These are phyloP conservation scores for Platanthera zijinensis DNA, from an alignment of 106 monocot species.

Conservation along the genomic window DNA sequence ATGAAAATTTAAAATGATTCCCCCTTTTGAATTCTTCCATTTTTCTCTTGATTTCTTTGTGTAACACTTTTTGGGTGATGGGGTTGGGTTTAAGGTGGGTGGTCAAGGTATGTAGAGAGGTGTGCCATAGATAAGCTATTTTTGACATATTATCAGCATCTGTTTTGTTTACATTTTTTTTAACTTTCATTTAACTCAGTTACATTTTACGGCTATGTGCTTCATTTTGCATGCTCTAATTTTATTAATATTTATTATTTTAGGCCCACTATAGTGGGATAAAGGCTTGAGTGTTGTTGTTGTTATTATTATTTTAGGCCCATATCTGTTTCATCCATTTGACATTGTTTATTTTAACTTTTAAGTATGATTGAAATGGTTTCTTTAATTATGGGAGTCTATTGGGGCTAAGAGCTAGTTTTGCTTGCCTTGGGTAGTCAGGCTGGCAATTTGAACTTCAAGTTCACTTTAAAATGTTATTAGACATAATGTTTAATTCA, in stretches of 20 bases:
- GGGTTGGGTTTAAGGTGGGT: not conserved
- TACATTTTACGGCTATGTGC: too few species aligned
- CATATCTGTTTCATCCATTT: not conserved
- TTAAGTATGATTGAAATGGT: not conserved
- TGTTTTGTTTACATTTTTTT: not conserved
- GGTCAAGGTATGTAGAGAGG: not conserved
- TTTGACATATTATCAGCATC: not conserved
- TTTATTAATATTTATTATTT: not conserved
- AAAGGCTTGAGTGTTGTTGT: not conserved
- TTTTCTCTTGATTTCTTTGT: not conserved
- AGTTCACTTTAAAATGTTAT: not conserved
- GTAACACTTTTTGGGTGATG: not conserved
- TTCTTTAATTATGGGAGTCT: not conserved
- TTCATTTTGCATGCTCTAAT: not conserved
- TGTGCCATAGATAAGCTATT: not conserved
- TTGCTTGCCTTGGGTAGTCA: not conserved
- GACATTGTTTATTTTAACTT: not conserved
- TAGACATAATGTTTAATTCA: not conserved
- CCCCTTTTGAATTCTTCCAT: too few species aligned
- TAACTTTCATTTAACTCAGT: not conserved
- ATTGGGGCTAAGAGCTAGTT: not conserved
- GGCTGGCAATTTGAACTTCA: not conserved
- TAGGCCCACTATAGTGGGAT: not conserved
- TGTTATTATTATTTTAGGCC: not conserved
- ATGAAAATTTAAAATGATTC: too few species aligned